Percentiles rank a stretch among this genome's conserved stretches.
These are phyloP conservation scores for Bryum argenteum DNA, from an alignment of 225 moss, liverwort and hornwort genomes.

Conservation along the genomic window DNA sequence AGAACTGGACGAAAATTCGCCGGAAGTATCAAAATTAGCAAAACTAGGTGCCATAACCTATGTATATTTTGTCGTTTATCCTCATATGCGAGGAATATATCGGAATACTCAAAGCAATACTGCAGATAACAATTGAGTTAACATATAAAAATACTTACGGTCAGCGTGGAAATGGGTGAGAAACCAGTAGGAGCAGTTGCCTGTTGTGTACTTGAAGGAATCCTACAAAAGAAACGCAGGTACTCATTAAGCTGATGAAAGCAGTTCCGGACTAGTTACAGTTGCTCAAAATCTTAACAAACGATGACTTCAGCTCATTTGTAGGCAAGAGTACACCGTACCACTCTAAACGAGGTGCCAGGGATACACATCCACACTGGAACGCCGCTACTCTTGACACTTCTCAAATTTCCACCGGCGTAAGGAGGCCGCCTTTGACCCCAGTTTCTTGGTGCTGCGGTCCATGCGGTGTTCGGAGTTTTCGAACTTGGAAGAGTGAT, in stretches of 20 bases:
- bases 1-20: conserved; percentile 2
- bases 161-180: conserved; percentile 98
- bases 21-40: background rate
- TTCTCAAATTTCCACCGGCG: conserved; percentile 30
- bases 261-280: conserved; percentile 9
- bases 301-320: conserved; percentile 1
- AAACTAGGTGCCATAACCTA: conserved; percentile 4
- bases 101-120: background rate
- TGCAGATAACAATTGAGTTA: conserved; percentile 14
- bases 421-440: conserved; percentile 34
- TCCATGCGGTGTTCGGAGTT: conserved; percentile 24
- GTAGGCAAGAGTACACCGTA: conserved; percentile 36
- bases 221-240: conserved; percentile 60
- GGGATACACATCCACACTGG: conserved; percentile 97
- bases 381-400: conserved; percentile 31
- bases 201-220: conserved; percentile 83
- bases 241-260: conserved; percentile 19
- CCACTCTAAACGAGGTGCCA: conserved; percentile 98
- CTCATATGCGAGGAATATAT: conserved; percentile 23
- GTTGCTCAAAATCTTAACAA: conserved; percentile 11
- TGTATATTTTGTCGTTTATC: background rate
- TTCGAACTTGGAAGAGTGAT: conserved; percentile 30
- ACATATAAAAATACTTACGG: conserved; percentile 63
- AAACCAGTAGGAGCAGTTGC: conserved; percentile 88
- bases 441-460: conserved; percentile 22